Evolutionary conservation across 2,329 filamentous ascomycete species (phyloP), one percentile per base, ranked within the genome.

Genomic region (Colletotrichum sidae): DNA sequence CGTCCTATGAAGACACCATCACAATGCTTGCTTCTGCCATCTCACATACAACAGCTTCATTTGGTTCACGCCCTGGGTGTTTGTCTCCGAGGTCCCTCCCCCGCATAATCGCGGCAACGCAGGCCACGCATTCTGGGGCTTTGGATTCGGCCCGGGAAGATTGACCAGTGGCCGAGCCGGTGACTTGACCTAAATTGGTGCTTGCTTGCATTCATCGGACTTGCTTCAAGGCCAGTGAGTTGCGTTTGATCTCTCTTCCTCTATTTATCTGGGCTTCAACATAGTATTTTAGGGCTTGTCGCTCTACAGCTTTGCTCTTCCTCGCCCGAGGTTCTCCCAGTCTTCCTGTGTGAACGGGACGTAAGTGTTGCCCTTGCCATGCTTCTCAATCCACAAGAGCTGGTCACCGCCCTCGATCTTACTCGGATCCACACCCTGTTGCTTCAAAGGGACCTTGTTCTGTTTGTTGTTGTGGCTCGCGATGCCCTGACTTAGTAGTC

Each of bases 391-490:
- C 77, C 92, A 81, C 33, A 82, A 75, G 3, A 86, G 60, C 35
- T 76, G 71, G 58, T 85, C 84, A 2, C 76, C 73, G 1, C 69
- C 69, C 25, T 77, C 45, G 1, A 62, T 44, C 46, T 66, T 57
- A 37, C 52, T 44, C 3, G 58, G 63, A 8, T 66, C 52, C n/a
- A 66, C 63, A 6, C 63, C 63, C 34, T 66, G 52, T 12, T 66
- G 61, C 42, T 90, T 83, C 50, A 93, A 78, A 0, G 88, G 88
- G 2, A 89, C 35, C 41, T 94, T 94, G 73, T 93, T 92, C 77
- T 93, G 91, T 78, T 94, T 94, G 74, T 93, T 91, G 71, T 93
- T 94, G 73, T 92, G 89, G 60, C 84, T 82, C 41, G 80, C 80
- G 46, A 83, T 78, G 25, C 91, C 83, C 35, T 92, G 77, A 1